A percentile compares a stretch with the other conserved stretches of the same genome.
These are phyloP conservation scores for Hericium erinaceus DNA, from an alignment of 768 basidiomycete genomes.

Conservation along the genomic window DNA sequence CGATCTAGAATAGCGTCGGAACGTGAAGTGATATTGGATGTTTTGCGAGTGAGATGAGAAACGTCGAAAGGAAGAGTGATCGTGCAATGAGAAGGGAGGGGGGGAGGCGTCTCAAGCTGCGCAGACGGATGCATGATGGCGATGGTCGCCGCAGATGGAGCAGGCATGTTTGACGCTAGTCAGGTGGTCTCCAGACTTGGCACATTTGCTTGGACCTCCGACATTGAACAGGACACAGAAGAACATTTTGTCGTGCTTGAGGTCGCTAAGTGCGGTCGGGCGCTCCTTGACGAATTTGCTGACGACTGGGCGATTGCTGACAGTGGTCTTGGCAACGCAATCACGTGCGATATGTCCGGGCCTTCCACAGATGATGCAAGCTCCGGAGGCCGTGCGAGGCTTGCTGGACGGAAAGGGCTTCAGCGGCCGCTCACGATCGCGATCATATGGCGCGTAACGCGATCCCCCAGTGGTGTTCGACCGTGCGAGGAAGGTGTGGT, in stretches of 20 bases:
- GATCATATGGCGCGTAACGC: background rate
- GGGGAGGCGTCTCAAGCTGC: background rate
- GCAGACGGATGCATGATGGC: background rate
- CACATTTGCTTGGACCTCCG: background rate
- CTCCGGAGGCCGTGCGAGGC: background rate
- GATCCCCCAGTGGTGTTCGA: background rate
- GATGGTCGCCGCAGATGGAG: background rate
- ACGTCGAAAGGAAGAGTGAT: background rate
- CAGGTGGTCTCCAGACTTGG: background rate
- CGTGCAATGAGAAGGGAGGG: background rate
- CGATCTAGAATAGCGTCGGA: background rate
- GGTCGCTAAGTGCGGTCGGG: background rate
- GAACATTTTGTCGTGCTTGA: background rate
- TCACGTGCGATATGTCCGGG: background rate
- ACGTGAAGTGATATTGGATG: background rate
- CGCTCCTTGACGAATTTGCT: background rate
- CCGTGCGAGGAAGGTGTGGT: background rate
- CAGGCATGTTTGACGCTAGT: background rate
- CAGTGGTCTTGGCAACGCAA: background rate
- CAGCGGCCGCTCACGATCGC: too few species aligned
- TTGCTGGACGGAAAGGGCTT: background rate
- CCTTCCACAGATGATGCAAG: background rate
- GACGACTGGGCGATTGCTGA: background rate
- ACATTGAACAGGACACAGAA: background rate
- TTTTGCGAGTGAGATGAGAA: background rate